Evolutionary conservation across 805 yeast species (phyloP), one percentile per base, ranked within the genome.

Genomic region (Metschnikowia lochheadii): DNA sequence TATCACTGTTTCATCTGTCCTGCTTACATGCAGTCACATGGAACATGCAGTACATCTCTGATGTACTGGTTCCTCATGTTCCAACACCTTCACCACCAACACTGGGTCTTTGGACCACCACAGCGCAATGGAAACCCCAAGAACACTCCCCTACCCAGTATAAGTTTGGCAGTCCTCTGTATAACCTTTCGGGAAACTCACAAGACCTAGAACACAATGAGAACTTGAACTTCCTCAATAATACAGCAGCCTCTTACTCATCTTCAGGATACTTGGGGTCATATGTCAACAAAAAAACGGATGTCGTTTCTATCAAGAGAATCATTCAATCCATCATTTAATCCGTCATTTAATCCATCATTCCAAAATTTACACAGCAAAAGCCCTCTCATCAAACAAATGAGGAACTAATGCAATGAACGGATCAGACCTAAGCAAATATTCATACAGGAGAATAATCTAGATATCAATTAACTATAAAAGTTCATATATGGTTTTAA

Each of bases 151-250:
- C 6, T 11, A 20, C 36, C 2, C 37, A 10, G 14, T 14, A 13
- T 29, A 42, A 20, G n/a, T n/a, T 42, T 5, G 29, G 29, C 38
- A 14, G 37, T n/a, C n/a, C 45, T 6, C 18, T 20, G 29, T 8
- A 18, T 3, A 32, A 23, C 14, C 33, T 46, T 36, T 36, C 46
- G 11, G 21, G 40, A 3, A 33, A 44, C 15, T 41, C 54, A 1
- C 53, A 44, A 13, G 76, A 72, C 49, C 55, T 69, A 42, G 76
- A n/a, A n/a, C n/a, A 72, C 52, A 64, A 72, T 46, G 76, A 71
- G 45, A 69, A 71, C 52, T 51, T 57, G 37, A 59, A 62, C 46
- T 44, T 65, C 3, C 40, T 64, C 46, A 56, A 50, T 33, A 57
- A 48, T 18, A 59, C 59, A 3, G 54, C 59, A 2, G 54, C 57